Conservation (phyloP, 176 grass and related monocot species). For the Oryza glumipatula region DNA sequence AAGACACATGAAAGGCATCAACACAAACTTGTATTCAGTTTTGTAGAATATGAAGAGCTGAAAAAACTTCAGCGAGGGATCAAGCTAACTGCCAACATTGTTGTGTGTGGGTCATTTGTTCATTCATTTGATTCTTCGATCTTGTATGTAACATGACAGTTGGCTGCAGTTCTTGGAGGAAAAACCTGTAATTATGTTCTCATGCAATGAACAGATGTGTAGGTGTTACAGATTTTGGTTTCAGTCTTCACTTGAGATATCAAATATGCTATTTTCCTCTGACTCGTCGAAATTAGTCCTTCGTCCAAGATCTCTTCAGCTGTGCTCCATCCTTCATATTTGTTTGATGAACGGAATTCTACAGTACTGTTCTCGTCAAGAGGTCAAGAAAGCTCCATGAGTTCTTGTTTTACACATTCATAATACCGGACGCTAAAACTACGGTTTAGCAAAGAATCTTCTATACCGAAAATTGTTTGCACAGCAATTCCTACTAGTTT, state of each 20-base stretch:
- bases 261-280: neutral
- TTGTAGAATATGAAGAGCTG: constrained; percentile 16
- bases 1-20: neutral
- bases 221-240: neutral
- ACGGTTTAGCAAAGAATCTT: neutral
- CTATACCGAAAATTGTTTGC: neutral
- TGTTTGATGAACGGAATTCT: neutral
- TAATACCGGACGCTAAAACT: neutral
- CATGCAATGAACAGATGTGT: neutral
- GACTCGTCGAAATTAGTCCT: neutral
- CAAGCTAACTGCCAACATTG: neutral
- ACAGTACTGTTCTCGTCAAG: neutral
- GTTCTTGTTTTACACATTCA: neutral
- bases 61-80: neutral
- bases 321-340: neutral
- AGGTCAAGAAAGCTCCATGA: neutral
- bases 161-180: neutral
- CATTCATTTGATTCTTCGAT: constrained; percentile 31
- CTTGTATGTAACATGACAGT: constrained; percentile 13
- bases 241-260: neutral
- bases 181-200: constrained; percentile 16
- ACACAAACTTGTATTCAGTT: constrained; percentile 9
- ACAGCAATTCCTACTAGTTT: neutral
- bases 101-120: constrained; percentile 28
- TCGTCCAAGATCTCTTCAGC: neutral